A percentile compares a stretch with the other conserved stretches of the same genome.
Evolutionary conservation across 257 asterid genomes (phyloP).

Genomic region (Solanum appendiculatum): DNA sequence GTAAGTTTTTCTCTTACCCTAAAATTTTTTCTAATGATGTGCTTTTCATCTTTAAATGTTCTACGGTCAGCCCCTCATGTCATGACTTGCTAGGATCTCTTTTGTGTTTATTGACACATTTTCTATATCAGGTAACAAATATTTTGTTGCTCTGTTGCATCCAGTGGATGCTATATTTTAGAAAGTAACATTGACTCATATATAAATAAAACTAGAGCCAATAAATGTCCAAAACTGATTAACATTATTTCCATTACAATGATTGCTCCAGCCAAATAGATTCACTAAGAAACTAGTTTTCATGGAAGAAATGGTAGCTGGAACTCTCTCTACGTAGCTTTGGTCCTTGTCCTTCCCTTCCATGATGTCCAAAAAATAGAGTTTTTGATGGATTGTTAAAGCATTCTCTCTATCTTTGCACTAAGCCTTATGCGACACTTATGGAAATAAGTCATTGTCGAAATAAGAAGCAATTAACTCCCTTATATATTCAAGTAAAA

Average conservation of each 20-base stretch:
- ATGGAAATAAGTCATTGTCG: background rate
- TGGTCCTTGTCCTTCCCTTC: background rate
- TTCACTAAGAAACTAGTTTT: background rate
- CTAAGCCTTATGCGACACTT: background rate
- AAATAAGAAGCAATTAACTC: background rate
- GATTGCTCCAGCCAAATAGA: background rate
- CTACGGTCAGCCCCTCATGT: background rate
- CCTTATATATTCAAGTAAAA: background rate
- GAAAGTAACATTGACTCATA: background rate
- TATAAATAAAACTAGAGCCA: background rate
- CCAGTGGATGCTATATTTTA: background rate
- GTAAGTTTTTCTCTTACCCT: slow-evolving; percentile 22
- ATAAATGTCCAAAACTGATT: background rate
- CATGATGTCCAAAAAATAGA: background rate
- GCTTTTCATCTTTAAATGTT: background rate
- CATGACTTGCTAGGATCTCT: background rate
- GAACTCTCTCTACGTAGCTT: background rate
- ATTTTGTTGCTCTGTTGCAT: background rate
- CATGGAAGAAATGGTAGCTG: background rate
- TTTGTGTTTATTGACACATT: background rate
- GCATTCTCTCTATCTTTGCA: background rate
- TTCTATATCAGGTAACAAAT: background rate
- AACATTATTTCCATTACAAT: background rate
- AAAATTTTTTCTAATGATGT: background rate
- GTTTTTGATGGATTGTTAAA: background rate